Conservation (phyloP, 768 basidiomycete genomes). For the Termitomyces sp. region DNA sequence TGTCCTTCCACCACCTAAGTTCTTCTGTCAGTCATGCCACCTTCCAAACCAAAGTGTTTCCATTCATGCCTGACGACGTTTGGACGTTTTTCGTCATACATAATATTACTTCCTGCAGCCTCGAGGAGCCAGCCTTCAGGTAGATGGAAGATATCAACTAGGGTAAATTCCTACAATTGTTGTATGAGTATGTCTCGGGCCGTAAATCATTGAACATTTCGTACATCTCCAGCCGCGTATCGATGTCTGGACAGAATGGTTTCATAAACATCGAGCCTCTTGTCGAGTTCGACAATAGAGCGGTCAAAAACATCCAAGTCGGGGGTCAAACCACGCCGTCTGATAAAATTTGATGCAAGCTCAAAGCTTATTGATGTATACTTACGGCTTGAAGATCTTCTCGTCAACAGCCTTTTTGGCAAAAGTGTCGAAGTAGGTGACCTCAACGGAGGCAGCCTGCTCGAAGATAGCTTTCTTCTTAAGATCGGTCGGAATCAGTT, state of each 20-base stretch:
- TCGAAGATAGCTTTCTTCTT: conserved; percentile 39
- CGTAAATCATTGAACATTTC: conserved; percentile 8
- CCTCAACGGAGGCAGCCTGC: conserved; percentile 49
- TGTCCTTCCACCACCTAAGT: conserved; percentile 18
- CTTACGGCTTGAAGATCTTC: conserved; percentile 47
- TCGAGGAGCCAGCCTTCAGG: conserved; percentile 13
- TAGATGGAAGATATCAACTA: conserved; percentile 18
- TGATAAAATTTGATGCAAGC: neutral
- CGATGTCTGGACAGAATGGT: conserved; percentile 45
- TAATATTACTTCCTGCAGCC: conserved; percentile 10
- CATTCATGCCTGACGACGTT: conserved; percentile 12
- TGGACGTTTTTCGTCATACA: conserved; percentile 9
- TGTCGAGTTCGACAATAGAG: conserved; percentile 22
- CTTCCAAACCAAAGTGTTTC: neutral
- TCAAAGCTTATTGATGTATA: neutral
- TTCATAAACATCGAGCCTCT: conserved; percentile 47
- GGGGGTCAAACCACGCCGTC: conserved; percentile 5
- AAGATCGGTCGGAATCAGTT: conserved; percentile 42
- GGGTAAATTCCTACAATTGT: conserved; percentile 7
- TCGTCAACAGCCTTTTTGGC: conserved; percentile 38
- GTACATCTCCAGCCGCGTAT: conserved; percentile 52
- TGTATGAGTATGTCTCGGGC: neutral
- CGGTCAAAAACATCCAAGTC: conserved; percentile 17
- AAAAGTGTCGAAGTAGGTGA: conserved; percentile 40
- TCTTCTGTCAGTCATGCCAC: neutral